Conservation (phyloP, 768 basidiomycete genomes). For the Trametes punicea region DNA sequence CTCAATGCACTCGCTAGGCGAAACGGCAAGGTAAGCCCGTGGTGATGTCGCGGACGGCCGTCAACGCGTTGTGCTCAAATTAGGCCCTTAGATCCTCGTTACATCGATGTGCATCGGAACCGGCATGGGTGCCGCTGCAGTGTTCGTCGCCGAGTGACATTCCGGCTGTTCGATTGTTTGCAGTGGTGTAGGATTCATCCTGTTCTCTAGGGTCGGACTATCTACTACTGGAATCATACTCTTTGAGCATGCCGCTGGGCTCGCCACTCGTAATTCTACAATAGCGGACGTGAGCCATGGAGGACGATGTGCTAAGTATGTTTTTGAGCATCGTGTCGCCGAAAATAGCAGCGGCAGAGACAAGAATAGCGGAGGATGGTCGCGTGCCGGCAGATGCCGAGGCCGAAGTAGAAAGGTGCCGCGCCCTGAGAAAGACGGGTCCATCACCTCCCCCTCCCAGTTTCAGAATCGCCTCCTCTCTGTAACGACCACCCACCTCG, state of each 20-base stretch:
- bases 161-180: background rate
- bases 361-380: constrained; percentile 3
- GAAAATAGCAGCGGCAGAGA: constrained; percentile 7
- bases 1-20: constrained; percentile 69
- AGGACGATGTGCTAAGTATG: background rate
- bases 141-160: constrained; percentile 28
- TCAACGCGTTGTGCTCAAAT: constrained; percentile 27
- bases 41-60: constrained; percentile 5
- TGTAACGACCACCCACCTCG: constrained; percentile 17
- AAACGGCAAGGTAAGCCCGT: constrained; percentile 54
- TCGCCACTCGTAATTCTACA: no score
- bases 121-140: constrained; percentile 76
- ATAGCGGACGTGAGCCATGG: background rate
- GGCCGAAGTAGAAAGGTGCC: constrained; percentile 3
- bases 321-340: background rate
- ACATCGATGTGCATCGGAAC: constrained; percentile 89
- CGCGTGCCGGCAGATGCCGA: constrained; percentile 8
- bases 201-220: background rate
- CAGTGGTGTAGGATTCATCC: background rate
- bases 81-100: constrained; percentile 51
- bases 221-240: background rate
- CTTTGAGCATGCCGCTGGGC: background rate
- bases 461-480: constrained; percentile 4
- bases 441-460: constrained; percentile 1
- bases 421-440: background rate